Percentiles rank a stretch among this genome's conserved stretches.
These are phyloP conservation scores for Gossypium armourianum DNA, from an alignment of 441 rosid species.

Conservation along the genomic window DNA sequence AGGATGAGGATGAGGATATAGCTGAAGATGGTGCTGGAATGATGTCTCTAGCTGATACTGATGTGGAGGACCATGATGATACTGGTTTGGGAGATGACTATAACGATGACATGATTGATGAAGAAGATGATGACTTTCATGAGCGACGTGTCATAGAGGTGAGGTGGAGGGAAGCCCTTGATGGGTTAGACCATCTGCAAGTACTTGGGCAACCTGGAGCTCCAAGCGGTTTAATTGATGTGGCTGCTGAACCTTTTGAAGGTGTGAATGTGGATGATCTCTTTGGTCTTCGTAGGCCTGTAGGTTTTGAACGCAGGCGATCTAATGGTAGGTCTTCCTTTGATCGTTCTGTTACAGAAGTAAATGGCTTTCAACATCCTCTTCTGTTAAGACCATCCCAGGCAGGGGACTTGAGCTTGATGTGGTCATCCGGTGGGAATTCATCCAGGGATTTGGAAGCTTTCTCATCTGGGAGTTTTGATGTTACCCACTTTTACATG, in stretches of 20 bases:
- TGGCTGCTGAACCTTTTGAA: conserved; percentile 90
- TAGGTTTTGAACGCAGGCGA: conserved; percentile 80
- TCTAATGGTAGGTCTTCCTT: conserved; percentile 68
- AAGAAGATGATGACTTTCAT: conserved; percentile 89
- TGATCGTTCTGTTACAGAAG: conserved; percentile 62
- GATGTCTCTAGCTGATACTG: conserved; percentile 91
- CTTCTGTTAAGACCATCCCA: conserved; percentile 76
- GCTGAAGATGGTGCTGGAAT: conserved; percentile 89
- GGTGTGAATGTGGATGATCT: conserved; percentile 94
- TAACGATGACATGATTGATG: conserved; percentile 89
- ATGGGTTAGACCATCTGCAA: conserved; percentile 84
- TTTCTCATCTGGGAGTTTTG: conserved; percentile 57
- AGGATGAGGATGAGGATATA: conserved; percentile 77
- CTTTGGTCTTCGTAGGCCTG: conserved; percentile 75
- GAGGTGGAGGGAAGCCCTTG: conserved; percentile 91
- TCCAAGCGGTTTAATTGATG: conserved; percentile 61
- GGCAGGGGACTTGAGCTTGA: conserved; percentile 51
- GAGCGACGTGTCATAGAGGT: conserved; percentile 83
- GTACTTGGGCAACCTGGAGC: conserved; percentile 82
- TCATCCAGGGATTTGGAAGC: conserved; percentile 69
- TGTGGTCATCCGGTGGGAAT: conserved; percentile 59
- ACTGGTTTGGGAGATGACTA: conserved; percentile 81
- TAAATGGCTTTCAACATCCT: conserved; percentile 87
- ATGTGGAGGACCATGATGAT: conserved; percentile 92
- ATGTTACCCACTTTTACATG: conserved; percentile 80